phyloP scores from a whole-genome alignment of 192 early-diverging fungal genomes.

The Mortierella alpina region DNA sequence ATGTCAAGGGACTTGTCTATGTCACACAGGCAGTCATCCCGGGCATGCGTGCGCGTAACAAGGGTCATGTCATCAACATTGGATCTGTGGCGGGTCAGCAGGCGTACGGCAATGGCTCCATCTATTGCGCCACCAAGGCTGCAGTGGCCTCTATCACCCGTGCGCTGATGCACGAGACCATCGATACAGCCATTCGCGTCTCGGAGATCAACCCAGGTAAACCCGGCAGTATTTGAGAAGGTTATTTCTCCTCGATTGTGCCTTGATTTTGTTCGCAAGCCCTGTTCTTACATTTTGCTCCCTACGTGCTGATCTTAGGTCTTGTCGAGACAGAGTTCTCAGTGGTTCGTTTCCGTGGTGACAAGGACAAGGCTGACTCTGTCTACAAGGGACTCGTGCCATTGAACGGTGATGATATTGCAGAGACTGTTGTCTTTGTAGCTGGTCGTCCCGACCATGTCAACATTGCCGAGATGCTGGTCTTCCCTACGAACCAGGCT shows the following conservation, averaged over 20 bases:
- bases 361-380: constrained; percentile 69
- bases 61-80: constrained; percentile 89
- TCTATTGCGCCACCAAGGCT: constrained; percentile 88
- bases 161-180: constrained; percentile 79
- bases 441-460: constrained; percentile 81
- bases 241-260: too few species aligned
- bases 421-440: constrained; percentile 84
- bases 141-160: constrained; percentile 87
- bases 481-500: constrained; percentile 55
- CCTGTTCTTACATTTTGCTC: not conserved
- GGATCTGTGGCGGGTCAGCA: constrained; percentile 81
- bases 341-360: constrained; percentile 80
- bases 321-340: constrained; percentile 95
- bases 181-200: constrained; percentile 77
- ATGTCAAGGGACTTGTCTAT: constrained; percentile 89
- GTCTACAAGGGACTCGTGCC: constrained; percentile 79
- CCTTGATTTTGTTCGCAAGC: not conserved
- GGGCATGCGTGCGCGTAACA: constrained; percentile 74
- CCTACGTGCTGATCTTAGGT: constrained; percentile 3
- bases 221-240: too few species aligned
- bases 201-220: constrained; percentile 82
- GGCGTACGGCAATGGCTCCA: constrained; percentile 77
- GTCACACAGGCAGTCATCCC: constrained; percentile 84
- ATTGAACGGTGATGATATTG: constrained; percentile 52
- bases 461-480: constrained; percentile 75